Conservation (phyloP, 768 basidiomycete species). For the Kwoniella bestiolae region DNA sequence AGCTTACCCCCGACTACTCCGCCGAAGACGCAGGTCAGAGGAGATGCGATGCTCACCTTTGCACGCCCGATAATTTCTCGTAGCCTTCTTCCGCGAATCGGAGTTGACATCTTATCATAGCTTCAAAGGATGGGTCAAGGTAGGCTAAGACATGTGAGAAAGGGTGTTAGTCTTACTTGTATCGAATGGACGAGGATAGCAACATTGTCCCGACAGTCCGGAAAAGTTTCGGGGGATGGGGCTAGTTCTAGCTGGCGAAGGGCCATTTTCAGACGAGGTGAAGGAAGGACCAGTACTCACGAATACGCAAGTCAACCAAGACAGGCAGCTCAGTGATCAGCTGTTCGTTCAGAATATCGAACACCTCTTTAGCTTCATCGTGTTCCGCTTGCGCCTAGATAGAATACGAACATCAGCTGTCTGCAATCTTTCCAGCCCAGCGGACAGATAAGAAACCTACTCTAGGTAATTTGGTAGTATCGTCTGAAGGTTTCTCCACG, state of each 20-base stretch:
- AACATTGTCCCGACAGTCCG: too few relatives aligned
- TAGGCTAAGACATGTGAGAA: constrained; percentile 63
- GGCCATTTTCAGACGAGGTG: not conserved
- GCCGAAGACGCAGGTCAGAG: not conserved
- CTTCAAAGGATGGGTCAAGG: constrained; percentile 98
- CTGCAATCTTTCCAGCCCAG: not conserved
- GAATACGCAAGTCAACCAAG: constrained; percentile 89
- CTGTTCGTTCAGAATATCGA: constrained; percentile 89
- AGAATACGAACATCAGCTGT: constrained; percentile 10
- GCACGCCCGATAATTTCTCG: constrained; percentile 92
- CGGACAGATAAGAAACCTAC: constrained; percentile 59
- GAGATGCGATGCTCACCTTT: constrained; percentile 64
- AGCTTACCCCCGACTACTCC: too few relatives aligned
- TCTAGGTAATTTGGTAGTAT: constrained; percentile 85
- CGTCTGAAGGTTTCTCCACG: constrained; percentile 89
- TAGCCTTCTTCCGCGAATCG: constrained; percentile 99
- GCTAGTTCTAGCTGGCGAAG: too few relatives aligned
- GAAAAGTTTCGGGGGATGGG: too few relatives aligned
- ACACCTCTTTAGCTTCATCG: constrained; percentile 92
- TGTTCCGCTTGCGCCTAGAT: constrained; percentile 88
- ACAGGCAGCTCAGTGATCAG: constrained; percentile 88
- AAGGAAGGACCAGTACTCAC: constrained; percentile 33
- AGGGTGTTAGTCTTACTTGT: too few relatives aligned
- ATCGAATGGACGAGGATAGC: too few relatives aligned
- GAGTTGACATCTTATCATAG: constrained; percentile 92